A percentile compares a stretch with the other conserved stretches of the same genome.
phyloP scores from a whole-genome alignment of 306 rosid species.

The cucumber (Cucumis sativus) region Cucumber_9930_V3 NC_026659.2:6161001-6161500 shows the following conservation, averaged over 20 bases:
- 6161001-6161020: conserved; percentile 23
- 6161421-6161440: conserved; percentile 47
- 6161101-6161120: conserved; percentile 13
- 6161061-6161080: conserved; percentile 33
- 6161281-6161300: conserved; percentile 15
- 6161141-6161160: conserved; percentile 27
- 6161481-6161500: conserved; percentile 47
- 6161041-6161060: conserved; percentile 13
- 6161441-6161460: conserved; percentile 42
- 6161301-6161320: no score
- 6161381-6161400: conserved; percentile 31
- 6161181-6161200: conserved; percentile 48
- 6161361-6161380: no score
- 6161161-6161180: conserved; percentile 32
- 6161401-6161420: conserved; percentile 30
- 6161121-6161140: conserved; percentile 40
- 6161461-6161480: conserved; percentile 33
- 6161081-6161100: conserved; percentile 24
- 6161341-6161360: no score
- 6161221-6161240: conserved; percentile 38
- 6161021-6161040: conserved; percentile 11
- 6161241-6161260: conserved; percentile 23
- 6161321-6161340: background rate
- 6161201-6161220: conserved; percentile 36
- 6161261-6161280: conserved; percentile 30